A percentile compares a stretch with the other conserved stretches of the same genome.
These are phyloP conservation scores for Lentinula detonsa DNA, from an alignment of 768 basidiomycete species.

Conservation along the genomic window DNA sequence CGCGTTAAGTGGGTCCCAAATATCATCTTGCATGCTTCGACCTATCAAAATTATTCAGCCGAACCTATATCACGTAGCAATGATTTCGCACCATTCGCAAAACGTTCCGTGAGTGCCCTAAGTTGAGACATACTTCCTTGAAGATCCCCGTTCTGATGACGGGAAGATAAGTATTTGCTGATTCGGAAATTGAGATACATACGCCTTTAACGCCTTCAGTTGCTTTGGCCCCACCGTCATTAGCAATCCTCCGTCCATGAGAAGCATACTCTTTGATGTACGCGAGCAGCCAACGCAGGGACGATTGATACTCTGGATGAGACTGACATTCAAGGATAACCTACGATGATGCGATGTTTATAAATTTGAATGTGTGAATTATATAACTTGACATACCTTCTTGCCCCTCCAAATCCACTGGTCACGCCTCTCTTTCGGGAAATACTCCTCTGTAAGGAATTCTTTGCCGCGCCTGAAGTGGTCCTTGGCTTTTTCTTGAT, in stretches of 20 bases:
- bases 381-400: constrained; percentile 49
- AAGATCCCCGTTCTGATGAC: constrained; percentile 45
- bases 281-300: constrained; percentile 66
- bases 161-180: neutral
- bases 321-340: constrained; percentile 89
- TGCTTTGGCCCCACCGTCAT: constrained; percentile 12
- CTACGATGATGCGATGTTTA: constrained; percentile 20
- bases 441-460: constrained; percentile 76
- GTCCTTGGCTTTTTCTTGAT: constrained; percentile 51
- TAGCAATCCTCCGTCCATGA: constrained; percentile 33
- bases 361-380: neutral
- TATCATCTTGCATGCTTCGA: constrained; percentile 38
- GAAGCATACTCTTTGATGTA: constrained; percentile 56
- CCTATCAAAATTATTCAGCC: neutral
- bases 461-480: constrained; percentile 54
- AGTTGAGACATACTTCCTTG: constrained; percentile 55
- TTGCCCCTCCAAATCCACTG: constrained; percentile 92
- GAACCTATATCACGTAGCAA: no score
- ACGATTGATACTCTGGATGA: constrained; percentile 84
- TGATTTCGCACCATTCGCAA: constrained; percentile 63
- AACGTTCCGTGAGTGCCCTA: constrained; percentile 82
- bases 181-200: constrained; percentile 1
- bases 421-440: constrained; percentile 86
- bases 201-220: constrained; percentile 19
- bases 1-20: constrained; percentile 64